Base-by-base conservation (phyloP, 768 basidiomycete species). In the Tylopilus sp. region DNA sequence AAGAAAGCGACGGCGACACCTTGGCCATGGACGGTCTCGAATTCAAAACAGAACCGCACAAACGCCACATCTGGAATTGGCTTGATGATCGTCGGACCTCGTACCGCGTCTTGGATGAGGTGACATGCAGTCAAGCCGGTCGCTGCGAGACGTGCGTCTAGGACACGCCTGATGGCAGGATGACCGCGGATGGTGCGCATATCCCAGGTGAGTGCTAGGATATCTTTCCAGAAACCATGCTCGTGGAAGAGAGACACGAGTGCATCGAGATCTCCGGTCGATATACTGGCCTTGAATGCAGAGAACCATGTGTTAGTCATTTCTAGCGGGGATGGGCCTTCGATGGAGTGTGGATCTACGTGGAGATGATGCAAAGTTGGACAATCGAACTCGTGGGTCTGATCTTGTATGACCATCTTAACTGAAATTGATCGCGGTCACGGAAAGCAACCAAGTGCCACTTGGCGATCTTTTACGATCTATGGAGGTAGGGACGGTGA, bases 41-140 rank as follows among this genome's bases (percentile, higher is more conserved):
- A 88, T 5, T 68, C 73, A 61, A 88, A 84, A 48, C 78, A 64
- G 28, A 75, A 66, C 25, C 77, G 75, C 38, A 88, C 64, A 78
- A 83, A 87, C 0, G 71, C 74, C 5, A 88, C 51, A 56, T 80
- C 82, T 0, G 80, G 73, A 48, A 71, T 75, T 4, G 75, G 77
- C 15, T 63, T 68, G 44, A 72, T 62, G n/a, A 80, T 40, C 3
- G 30, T 59, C n/a, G 68, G 58, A 28, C 54, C 65, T 1, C 61
- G 66, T 44, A 71, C n/a, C 6, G 38, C 26, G 41, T 64, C 68
- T 9, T 62, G 53, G n/a, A 62, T 41, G 35, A 66, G 55, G 1
- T 30, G 53, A 36, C 63, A 53, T 15, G 47, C 46, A 1, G 58
- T 53, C 13, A 68, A 22, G 11, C 62, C 55, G 7, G 60, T 58